A percentile compares a stretch with the other conserved stretches of the same genome.
Conservation (phyloP, 2,329 filamentous ascomycete genomes). For the Beauveria varroae region DNA sequence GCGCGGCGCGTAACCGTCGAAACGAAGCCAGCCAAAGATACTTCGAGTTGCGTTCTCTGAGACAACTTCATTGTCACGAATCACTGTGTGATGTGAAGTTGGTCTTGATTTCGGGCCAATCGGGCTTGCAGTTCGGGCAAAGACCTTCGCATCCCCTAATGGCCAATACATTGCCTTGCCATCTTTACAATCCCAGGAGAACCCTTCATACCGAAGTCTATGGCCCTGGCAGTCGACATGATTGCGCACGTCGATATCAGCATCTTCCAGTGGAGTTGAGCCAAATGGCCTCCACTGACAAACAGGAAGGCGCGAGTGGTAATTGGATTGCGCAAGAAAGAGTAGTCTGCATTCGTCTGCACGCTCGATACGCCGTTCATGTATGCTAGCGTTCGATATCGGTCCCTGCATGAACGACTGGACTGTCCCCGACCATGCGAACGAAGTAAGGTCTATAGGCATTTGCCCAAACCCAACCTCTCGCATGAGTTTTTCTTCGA, state of each 20-base stretch:
- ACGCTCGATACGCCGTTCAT: conserved; percentile 15
- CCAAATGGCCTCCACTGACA: conserved; percentile 25
- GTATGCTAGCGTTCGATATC: conserved; percentile 11
- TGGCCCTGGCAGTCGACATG: conserved; percentile 20
- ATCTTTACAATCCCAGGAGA: conserved; percentile 16
- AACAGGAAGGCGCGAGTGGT: conserved; percentile 17
- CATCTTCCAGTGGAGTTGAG: conserved; percentile 19
- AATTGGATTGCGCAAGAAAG: conserved; percentile 19
- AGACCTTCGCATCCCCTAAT: not conserved
- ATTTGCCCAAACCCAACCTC: conserved; percentile 19
- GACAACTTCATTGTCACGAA: conserved; percentile 14
- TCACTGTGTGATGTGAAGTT: conserved; percentile 8
- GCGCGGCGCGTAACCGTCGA: conserved; percentile 17
- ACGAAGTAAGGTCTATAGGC: conserved; percentile 20
- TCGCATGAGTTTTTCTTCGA: conserved; percentile 14
- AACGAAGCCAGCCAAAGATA: conserved; percentile 24
- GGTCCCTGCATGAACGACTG: conserved; percentile 22
- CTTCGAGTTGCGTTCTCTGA: conserved; percentile 24
- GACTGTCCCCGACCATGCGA: conserved; percentile 21
- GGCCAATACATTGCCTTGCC: not conserved
- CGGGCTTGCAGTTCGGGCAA: not conserved
- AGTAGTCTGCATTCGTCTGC: conserved; percentile 23
- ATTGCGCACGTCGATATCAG: conserved; percentile 21
- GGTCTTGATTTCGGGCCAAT: not conserved
- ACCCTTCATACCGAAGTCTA: conserved; percentile 18